phyloP scores from a whole-genome alignment of 768 basidiomycete genomes.

The Dendrothele bispora region DNA sequence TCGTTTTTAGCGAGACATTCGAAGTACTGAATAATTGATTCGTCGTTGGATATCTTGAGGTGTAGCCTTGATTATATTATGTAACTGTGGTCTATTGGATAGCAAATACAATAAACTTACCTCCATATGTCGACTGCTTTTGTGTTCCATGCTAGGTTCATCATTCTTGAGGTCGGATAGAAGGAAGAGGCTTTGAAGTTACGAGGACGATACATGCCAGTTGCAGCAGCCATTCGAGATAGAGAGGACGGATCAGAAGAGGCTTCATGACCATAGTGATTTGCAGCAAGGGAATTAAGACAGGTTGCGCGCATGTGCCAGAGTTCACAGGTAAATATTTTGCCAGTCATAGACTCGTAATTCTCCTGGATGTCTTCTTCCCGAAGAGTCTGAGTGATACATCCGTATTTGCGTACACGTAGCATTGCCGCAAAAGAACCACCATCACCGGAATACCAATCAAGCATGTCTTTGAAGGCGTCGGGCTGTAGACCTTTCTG shows the following conservation, averaged over 20 bases:
- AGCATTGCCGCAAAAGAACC: neutral
- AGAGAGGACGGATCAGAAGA: conserved; percentile 13
- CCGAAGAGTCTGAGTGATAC: no score
- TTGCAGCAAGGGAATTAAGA: conserved; percentile 4
- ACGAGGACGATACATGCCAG: conserved; percentile 9
- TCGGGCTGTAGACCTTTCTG: neutral
- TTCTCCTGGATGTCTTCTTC: no score
- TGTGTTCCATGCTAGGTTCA: neutral
- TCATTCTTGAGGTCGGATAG: conserved; percentile 8
- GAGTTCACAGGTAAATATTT: conserved; percentile 8
- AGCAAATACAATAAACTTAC: neutral
- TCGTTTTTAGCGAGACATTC: neutral
- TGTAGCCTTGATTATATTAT: neutral
- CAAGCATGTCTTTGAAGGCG: neutral
- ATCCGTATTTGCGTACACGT: no score
- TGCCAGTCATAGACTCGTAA: no score
- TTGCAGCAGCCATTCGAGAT: conserved; percentile 1
- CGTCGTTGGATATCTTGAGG: neutral
- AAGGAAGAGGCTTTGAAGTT: conserved; percentile 7
- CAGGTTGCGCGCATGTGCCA: conserved; percentile 14
- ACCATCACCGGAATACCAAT: neutral
- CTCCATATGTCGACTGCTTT: conserved; percentile 6
- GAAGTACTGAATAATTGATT: conserved; percentile 1
- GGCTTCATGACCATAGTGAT: conserved; percentile 13
- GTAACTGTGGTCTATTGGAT: neutral